phyloP scores from a whole-genome alignment of 1,139 yeast species.

The Pichia sp. region DNA sequence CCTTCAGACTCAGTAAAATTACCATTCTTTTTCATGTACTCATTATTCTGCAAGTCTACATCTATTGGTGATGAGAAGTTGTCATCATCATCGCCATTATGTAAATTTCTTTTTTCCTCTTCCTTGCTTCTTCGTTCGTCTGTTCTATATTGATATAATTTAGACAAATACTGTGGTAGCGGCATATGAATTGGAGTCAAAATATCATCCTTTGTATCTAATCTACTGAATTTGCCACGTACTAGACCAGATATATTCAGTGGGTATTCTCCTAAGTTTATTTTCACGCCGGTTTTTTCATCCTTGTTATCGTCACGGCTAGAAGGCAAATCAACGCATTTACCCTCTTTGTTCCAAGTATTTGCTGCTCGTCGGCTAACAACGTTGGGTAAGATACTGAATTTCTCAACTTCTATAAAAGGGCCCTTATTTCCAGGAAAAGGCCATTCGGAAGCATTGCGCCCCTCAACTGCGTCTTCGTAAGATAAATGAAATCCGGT shows the following conservation, averaged over 20 bases:
- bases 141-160: constrained; percentile 23
- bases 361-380: constrained; percentile 44
- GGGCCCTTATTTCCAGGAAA: constrained; percentile 43
- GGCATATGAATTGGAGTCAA: constrained; percentile 32
- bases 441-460: constrained; percentile 54
- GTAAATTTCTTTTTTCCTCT: not conserved
- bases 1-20: constrained; percentile 30
- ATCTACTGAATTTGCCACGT: constrained; percentile 40
- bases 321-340: constrained; percentile 13
- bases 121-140: constrained; percentile 9
- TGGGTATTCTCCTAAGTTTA: constrained; percentile 37
- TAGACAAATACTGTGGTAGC: constrained; percentile 44
- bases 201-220: constrained; percentile 16
- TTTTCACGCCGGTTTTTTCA: constrained; percentile 10
- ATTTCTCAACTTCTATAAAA: constrained; percentile 52
- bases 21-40: constrained; percentile 27
- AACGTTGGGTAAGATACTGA: constrained; percentile 58
- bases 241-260: constrained; percentile 50
- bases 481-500: constrained; percentile 70
- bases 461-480: constrained; percentile 46
- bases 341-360: constrained; percentile 47
- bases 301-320: constrained; percentile 11
- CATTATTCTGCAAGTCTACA: constrained; percentile 2
- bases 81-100: constrained; percentile 13
- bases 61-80: constrained; percentile 1